Evolutionary conservation across 768 basidiomycete genomes (phyloP), one percentile per base, ranked within the genome.

Genomic region (Antrodiella citrinella): DNA sequence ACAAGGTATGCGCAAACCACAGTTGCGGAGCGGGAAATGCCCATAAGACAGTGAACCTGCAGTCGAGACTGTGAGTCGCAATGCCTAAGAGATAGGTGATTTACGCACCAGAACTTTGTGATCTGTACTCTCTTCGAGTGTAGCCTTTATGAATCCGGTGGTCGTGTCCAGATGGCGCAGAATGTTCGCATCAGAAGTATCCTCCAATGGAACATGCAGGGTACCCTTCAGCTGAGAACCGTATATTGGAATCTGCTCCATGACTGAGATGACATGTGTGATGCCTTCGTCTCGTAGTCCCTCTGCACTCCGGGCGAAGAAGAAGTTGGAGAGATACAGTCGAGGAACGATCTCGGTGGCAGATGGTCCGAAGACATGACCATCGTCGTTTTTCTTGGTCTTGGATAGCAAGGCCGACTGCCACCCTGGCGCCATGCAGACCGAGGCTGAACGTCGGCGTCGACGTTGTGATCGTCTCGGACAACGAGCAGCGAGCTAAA

Each of bases 21-120:
- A 3, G 84, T 87, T 0, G 87, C 76, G 40, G 84, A 86, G 20
- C 88, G 75, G 57, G 84, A 86, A 51, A 88, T 74, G 39, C 88
- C 88, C 65, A 81, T 79, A 38, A 80, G 65, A 62, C 88, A 90
- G 63, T 91, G 88, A 11, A 90, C 84, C 85, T 88, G 56, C 18
- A 30, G 24, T 24, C 26, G 30, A 49, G 12, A 41, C 42, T 25
- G 44, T 20, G 18, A 24, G 40, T 7, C 26, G 49, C 30, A 23
- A 24, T n/a, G n/a, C n/a, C n/a, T n/a, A 44, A 20, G 23, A 53
- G 18, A 38, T 18, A 25, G n/a, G 43, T 18, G 24, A 23, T 44
- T 40, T n/a, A 63, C 80, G 54, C 53, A 81, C 80, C 56, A 81
- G 60, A 9, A 81, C 77, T 42, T 69, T 70, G 54, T 74, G 70